These are phyloP conservation scores for Crucibulum laeve DNA, from an alignment of 768 basidiomycete species.

Conservation along the genomic window DNA sequence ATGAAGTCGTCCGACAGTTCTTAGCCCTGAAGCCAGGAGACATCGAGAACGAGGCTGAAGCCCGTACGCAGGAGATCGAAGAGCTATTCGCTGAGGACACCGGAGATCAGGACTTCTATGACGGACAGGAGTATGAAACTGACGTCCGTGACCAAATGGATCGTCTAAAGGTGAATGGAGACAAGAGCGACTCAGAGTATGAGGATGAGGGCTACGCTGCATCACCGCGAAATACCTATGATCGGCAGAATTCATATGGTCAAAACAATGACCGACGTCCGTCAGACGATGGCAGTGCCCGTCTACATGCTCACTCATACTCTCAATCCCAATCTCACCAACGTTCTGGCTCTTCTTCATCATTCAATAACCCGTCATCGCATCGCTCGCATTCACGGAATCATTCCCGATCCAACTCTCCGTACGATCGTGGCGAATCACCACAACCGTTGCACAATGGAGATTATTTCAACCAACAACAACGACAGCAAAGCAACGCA, in stretches of 20 bases:
- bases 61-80: slow-evolving; percentile 56
- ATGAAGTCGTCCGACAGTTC: slow-evolving; percentile 77
- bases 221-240: slow-evolving; percentile 34
- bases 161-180: slow-evolving; percentile 40
- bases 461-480: slow-evolving; percentile 18
- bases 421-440: slow-evolving; percentile 25
- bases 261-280: slow-evolving; percentile 26
- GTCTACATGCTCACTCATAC: slow-evolving; percentile 37
- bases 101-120: slow-evolving; percentile 29
- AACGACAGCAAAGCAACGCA: slow-evolving; percentile 24
- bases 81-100: slow-evolving; percentile 39
- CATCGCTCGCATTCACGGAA: slow-evolving; percentile 24
- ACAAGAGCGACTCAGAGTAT: slow-evolving; percentile 62
- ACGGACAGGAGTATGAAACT: slow-evolving; percentile 28
- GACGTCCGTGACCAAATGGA: slow-evolving; percentile 49
- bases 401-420: slow-evolving; percentile 39
- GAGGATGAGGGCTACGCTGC: slow-evolving; percentile 53
- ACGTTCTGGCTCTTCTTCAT: slow-evolving; percentile 45
- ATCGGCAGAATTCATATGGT: slow-evolving; percentile 36
- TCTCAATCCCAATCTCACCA: slow-evolving; percentile 51
- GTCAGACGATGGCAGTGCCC: slow-evolving; percentile 35
- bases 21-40: slow-evolving; percentile 85
- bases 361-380: slow-evolving; percentile 35
- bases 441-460: slow-evolving; percentile 21
- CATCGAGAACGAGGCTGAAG: slow-evolving; percentile 61